Base-by-base conservation (phyloP, 768 basidiomycete species). In the Termitomyces sp. region DNA sequence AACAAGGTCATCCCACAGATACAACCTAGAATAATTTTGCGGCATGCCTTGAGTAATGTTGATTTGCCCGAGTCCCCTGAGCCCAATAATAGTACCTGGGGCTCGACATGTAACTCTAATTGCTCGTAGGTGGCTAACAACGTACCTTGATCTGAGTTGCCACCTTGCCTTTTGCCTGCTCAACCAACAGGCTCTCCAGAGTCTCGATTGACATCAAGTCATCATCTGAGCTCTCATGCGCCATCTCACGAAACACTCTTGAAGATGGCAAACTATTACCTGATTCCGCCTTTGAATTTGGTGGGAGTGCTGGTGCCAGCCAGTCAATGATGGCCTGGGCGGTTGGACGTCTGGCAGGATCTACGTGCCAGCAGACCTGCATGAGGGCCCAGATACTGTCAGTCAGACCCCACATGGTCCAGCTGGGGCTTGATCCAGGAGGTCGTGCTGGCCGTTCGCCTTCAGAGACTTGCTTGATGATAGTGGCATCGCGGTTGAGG, bases 61-160 rank as follows among this genome's bases (percentile, higher is more conserved):
- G 90, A 92, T 73, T 97, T 98, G 24, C 95, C 95, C 32, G 89
- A 91, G 69, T 96, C 95, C 30, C 95, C 95, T 43, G 95, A n/a
- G n/a, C n/a, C n/a, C n/a, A n/a, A n/a, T n/a, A n/a, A n/a, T n/a
- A n/a, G n/a, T n/a, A n/a, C n/a, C 87, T 88, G 95, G 60, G 22
- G 56, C 7, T 13, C 20, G 26, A 5, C 26, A 16, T 57, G 39
- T 39, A 32, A 22, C 24, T 54, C 2, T 22, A 27, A 3, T 13
- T 16, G 34, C 4, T 34, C 51, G 2, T 4, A n/a, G n/a, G n/a
- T n/a, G n/a, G n/a, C n/a, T n/a, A n/a, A n/a, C n/a, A n/a, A n/a
- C n/a, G n/a, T n/a, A 89, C 90, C 82, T 93, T 92, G 74, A 92
- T 89, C 69, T 92, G 89, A 47, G 72, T 60, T 24, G 84, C 79